These are phyloP conservation scores for Yamadazyma diospyri DNA, from an alignment of 1,139 yeast genomes.

Conservation along the genomic window DNA sequence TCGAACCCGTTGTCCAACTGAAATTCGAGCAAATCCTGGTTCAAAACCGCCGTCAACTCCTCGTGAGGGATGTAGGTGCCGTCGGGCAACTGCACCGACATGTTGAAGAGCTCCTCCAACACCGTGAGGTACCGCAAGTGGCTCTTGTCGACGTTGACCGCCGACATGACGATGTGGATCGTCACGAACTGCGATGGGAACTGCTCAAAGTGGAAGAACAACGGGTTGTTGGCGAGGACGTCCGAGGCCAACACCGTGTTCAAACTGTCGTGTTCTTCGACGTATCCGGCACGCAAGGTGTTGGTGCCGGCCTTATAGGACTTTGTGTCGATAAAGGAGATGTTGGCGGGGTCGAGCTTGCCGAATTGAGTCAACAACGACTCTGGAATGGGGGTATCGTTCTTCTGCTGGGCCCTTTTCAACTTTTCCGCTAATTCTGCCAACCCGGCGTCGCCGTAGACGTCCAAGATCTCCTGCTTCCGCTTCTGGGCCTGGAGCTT, in stretches of 20 bases:
- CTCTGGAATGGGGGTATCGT: conserved; percentile 75
- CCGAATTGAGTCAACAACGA: conserved; percentile 56
- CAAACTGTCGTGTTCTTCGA: conserved; percentile 20
- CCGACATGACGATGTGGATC: conserved; percentile 62
- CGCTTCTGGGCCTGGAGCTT: conserved; percentile 52
- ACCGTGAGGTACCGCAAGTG: conserved; percentile 67
- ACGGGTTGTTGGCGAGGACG: conserved; percentile 51
- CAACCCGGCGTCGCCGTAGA: conserved; percentile 63
- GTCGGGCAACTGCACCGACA: conserved; percentile 66
- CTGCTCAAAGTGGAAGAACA: conserved; percentile 76
- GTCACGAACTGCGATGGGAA: conserved; percentile 78
- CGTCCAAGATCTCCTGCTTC: conserved; percentile 44
- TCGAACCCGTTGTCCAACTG: conserved; percentile 56
- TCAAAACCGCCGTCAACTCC: conserved; percentile 67
- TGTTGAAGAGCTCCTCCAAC: conserved; percentile 59
- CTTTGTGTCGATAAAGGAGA: conserved; percentile 66
- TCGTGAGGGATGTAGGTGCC: conserved; percentile 60
- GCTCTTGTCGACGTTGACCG: conserved; percentile 53
- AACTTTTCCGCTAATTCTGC: conserved; percentile 46
- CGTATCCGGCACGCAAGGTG: conserved; percentile 15
- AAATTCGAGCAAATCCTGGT: conserved; percentile 67
- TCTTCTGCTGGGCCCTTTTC: conserved; percentile 59
- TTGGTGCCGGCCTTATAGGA: conserved; percentile 53
- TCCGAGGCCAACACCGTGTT: conserved; percentile 30
- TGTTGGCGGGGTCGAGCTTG: conserved; percentile 72